A percentile compares a stretch with the other conserved stretches of the same genome.
Conservation (phyloP, 2,329 filamentous ascomycete genomes). For the Boeremia exigua region DNA sequence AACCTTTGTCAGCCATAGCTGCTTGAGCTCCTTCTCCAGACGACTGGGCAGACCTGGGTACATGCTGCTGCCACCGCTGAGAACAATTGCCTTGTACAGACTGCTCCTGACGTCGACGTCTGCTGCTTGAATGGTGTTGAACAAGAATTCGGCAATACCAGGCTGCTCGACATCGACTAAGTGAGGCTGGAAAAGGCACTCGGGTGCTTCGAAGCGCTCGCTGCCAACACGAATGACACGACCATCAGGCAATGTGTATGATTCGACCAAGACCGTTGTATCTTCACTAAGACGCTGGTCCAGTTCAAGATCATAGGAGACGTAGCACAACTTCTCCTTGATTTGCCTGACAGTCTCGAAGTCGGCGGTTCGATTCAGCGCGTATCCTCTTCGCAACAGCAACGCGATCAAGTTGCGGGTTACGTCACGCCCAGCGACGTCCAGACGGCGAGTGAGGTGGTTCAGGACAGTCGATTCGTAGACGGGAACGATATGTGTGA, state of each 20-base stretch:
- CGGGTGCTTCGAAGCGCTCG: slow-evolving; percentile 96
- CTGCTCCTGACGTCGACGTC: slow-evolving; percentile 94
- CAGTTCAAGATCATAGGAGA: slow-evolving; percentile 95
- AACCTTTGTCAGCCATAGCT: slow-evolving; percentile 94
- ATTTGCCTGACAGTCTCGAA: slow-evolving; percentile 98
- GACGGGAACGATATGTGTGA: slow-evolving; percentile 97
- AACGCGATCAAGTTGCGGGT: slow-evolving; percentile 98
- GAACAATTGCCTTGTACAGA: slow-evolving; percentile 95
- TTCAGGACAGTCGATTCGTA: slow-evolving; percentile 98
- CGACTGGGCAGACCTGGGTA: slow-evolving; percentile 94
- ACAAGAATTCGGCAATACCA: slow-evolving; percentile 94
- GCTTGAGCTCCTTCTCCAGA: slow-evolving; percentile 98
- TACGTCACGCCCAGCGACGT: slow-evolving; percentile 95
- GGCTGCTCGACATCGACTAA: slow-evolving; percentile 97
- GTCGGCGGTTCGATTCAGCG: slow-evolving; percentile 96
- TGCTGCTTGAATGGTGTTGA: slow-evolving; percentile 97
- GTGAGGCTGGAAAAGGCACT: slow-evolving; percentile 98
- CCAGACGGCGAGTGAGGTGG: slow-evolving; percentile 90
- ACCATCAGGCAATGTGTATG: slow-evolving; percentile 95
- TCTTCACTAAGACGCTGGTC: slow-evolving; percentile 97
- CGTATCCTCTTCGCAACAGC: slow-evolving; percentile 90
- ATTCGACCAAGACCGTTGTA: slow-evolving; percentile 95
- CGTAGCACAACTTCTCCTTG: slow-evolving; percentile 99
- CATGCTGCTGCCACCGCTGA: slow-evolving; percentile 98
- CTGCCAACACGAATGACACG: slow-evolving; percentile 95